A percentile compares a stretch with the other conserved stretches of the same genome.
Evolutionary conservation across 2,329 filamentous ascomycete species (phyloP).

Genomic region (Teratosphaeria viscida): DNA sequence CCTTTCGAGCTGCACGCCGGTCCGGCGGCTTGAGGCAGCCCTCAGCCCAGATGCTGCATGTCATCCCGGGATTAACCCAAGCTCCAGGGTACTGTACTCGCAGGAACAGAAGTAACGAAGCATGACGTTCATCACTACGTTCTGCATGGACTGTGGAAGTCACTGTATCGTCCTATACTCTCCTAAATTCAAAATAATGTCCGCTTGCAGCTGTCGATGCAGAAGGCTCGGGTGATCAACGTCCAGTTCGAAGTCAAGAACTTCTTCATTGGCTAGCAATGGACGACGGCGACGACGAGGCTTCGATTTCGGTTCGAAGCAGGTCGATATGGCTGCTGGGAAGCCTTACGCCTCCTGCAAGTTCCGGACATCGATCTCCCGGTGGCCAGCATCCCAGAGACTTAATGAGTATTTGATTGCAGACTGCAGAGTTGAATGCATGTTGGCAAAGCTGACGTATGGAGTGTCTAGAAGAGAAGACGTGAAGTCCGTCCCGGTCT

Average conservation of each 20-base stretch:
- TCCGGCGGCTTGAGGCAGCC: background rate
- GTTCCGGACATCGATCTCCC: background rate
- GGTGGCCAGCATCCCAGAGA: no score
- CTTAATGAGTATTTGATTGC: background rate
- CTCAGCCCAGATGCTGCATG: background rate
- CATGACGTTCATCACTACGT: background rate
- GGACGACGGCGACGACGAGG: background rate
- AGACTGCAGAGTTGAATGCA: background rate
- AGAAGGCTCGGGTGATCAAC: background rate
- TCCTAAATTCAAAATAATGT: background rate
- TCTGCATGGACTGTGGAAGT: background rate
- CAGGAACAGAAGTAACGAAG: background rate
- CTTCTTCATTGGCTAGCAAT: background rate
- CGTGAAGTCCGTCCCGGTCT: background rate
- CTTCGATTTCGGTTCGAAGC: background rate
- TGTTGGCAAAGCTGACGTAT: background rate
- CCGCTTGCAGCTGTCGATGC: background rate
- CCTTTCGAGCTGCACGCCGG: background rate
- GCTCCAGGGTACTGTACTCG: background rate
- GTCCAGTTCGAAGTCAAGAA: background rate
- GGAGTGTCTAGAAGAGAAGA: background rate
- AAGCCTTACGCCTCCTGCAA: background rate
- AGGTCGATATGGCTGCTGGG: background rate
- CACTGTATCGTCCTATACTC: background rate
- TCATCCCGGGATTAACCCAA: background rate